A percentile compares a stretch with the other conserved stretches of the same genome.
phyloP scores from a whole-genome alignment of 805 yeast species.

The Vanderwaltozyma tropicalis region DNA sequence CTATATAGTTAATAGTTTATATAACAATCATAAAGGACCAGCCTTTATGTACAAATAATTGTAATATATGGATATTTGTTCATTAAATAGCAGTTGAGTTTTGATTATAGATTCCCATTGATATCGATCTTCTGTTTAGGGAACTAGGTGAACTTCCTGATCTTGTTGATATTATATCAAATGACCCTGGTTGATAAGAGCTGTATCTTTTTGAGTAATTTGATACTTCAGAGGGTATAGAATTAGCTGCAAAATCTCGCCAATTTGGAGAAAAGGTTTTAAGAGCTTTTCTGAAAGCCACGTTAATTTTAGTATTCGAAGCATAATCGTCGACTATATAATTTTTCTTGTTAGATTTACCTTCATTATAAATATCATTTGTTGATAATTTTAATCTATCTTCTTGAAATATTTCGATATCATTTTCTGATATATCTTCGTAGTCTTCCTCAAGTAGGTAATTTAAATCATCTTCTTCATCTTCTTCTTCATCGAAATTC shows the following conservation, averaged over 20 bases:
- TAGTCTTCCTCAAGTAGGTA: slow-evolving; percentile 15
- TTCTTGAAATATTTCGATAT: neutral
- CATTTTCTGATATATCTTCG: slow-evolving; percentile 1
- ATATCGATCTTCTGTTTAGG: neutral
- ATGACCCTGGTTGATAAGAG: neutral
- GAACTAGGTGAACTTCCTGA: neutral
- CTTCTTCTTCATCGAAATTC: neutral
- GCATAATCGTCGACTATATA: slow-evolving; percentile 4
- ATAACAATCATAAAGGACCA: neutral
- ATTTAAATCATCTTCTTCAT: slow-evolving; percentile 14
- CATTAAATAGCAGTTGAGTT: neutral
- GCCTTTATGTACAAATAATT: neutral
- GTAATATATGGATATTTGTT: no score
- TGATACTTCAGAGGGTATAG: neutral
- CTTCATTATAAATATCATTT: no score
- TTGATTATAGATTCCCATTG: neutral
- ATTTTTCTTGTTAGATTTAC: no score
- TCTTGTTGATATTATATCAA: neutral
- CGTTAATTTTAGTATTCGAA: no score
- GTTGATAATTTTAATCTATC: no score
- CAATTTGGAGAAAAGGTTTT: slow-evolving; percentile 7
- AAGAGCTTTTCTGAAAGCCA: slow-evolving; percentile 16
- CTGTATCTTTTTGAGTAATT: neutral
- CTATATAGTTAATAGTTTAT: no score
- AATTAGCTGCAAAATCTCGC: neutral